Evolutionary conservation across 2,329 filamentous ascomycete genomes (phyloP).

Genomic region (Botrytis deweyae): DNA sequence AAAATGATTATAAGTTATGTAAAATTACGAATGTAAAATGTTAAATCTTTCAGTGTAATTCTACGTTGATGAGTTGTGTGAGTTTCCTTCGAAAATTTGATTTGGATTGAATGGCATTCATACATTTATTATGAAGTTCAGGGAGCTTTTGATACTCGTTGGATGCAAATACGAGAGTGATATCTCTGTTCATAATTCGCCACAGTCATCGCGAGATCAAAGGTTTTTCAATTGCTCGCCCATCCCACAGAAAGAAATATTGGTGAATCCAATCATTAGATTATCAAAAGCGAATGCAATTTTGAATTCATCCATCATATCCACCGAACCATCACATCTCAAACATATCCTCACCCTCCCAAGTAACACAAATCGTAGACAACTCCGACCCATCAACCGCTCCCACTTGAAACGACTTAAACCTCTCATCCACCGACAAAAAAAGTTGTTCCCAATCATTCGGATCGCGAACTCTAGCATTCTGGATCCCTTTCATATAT

Average conservation of each 20-base stretch:
- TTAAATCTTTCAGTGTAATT: neutral
- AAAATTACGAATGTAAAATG: neutral
- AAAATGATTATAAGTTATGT: neutral
- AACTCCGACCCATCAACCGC: neutral
- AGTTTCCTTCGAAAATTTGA: neutral
- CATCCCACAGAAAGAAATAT: no score
- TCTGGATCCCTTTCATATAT: neutral
- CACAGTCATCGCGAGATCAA: no score
- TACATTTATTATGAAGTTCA: no score
- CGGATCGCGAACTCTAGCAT: conserved; percentile 1
- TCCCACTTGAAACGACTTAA: neutral
- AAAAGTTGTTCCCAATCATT: conserved; percentile 13
- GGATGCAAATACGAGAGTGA: no score
- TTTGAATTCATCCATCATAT: no score
- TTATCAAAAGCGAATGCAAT: no score
- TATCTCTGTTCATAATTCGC: no score
- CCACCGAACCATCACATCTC: neutral
- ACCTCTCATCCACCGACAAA: neutral
- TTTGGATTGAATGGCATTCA: neutral
- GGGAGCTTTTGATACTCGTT: no score
- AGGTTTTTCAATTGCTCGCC: no score
- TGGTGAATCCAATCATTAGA: no score
- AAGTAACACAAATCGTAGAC: neutral
- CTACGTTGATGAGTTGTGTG: neutral
- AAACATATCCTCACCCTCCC: neutral